Base-by-base conservation (phyloP, 805 yeast genomes). In the Cyberlindnera amylophila region DNA sequence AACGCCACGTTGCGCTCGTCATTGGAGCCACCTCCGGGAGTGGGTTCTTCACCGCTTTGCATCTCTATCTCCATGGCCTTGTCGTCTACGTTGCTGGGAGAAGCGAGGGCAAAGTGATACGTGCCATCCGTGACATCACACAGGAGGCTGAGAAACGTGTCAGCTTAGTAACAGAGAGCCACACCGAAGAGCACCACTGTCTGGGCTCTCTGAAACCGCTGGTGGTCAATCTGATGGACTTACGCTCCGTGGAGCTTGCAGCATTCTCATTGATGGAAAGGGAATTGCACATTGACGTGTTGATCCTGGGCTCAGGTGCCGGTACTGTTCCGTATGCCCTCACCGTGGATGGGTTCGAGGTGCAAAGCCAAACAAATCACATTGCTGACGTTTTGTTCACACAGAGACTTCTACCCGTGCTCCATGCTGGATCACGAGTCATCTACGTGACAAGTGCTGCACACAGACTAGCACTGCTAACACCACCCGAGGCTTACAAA, bases 1-100 rank as follows among this genome's bases (percentile, higher is more conserved):
- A 74, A 21, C 69, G 86, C 34, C 71, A 79, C 43, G 80, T 84
- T 4, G 89, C 86, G 2, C 65, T 87, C 6, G 78, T 87, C 24
- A 82, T 93, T 0, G 95, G 95, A 2, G 95, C 93, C 6, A 84
- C 81, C 53, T 74, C 83, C 42, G 96, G 95, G 0, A 75, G 85
- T 15, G 96, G 96, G 10, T 86, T 75, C 69, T 83, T 71, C 58
- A 81, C 90, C 0, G 86, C 79, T 8, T 66, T 86, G 18, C 90
- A 86, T 54, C 69, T 87, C 6, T 86, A 82, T 54, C 66, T 85
- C 38, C 96, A 86, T 60, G 96, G 96, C 0, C 84, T 75, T 57
- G 67, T 71, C 8, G 81, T 87, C 3, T 87, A 86, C 57, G 67
- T 87, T 29, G 87, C 85, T 3, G 91, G 95, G 4, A 66, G 95